Base-by-base conservation (phyloP, 176 grass and related monocot genomes). In the Leersia perrieri region DNA sequence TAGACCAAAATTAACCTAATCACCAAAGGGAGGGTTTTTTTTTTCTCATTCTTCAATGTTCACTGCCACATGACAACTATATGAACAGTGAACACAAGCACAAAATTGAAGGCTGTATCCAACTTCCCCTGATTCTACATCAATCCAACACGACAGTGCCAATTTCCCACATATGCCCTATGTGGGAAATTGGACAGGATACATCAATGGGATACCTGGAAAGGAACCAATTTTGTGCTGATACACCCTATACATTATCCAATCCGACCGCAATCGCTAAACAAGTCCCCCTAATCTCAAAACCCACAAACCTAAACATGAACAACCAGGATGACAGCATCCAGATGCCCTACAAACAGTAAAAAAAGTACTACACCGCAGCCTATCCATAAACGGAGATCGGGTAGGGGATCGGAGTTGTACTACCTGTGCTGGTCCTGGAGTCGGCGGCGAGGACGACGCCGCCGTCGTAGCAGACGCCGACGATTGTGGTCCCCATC, bases 401-500 rank as follows among this genome's bases (percentile, higher is more conserved):
- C 11, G 28, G 57, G 73, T 60, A 2, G 11, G 15, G 62, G 39
- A 5, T 8, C 36, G 30, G 80, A 2, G n/a, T 75, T 3, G 28
- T 47, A 33, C n/a, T 33, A 99, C 96, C 92, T 2, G 92, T 99
- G 87, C 92, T 99, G 75, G 96, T 99, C 63, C 96, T 89, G 65
- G 92, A 99, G 73, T 99, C 92, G 40, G 96, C 96, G 23, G 86
- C 96, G 72, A 99, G 96, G 63, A 99, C 13, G 33, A 93, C 86
- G 68, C 90, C 90, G 22, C 92, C 96, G 36, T 87, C 68, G 90
- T 99, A 99, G 75, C 86, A 89, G 53, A 99, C 87, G 6, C 92
- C 92, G 62, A 99, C 82, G 82, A 99, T 99, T 84, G 87, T 93
- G 68, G 96, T 93, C 11, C 92, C 92, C 88, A 88, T 99, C 34